phyloP scores from a whole-genome alignment of 805 yeast species.

The Pichia pseudocactophila region DNA sequence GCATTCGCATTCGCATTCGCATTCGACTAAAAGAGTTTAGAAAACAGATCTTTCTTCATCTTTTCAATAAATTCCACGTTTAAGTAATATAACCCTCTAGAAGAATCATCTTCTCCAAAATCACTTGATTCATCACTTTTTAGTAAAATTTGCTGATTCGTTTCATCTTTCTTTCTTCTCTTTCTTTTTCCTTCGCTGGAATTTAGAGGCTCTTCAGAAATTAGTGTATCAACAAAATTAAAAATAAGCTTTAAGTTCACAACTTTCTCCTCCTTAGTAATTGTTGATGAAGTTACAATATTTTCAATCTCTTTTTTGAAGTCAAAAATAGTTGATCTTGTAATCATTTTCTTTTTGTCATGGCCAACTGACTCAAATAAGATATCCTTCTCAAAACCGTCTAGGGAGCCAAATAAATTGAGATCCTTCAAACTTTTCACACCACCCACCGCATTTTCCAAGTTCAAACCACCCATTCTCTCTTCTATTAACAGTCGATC shows the following conservation, averaged over 20 bases:
- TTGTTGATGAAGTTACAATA: slow-evolving; percentile 33
- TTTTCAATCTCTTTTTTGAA: slow-evolving; percentile 42
- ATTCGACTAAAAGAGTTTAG: background rate
- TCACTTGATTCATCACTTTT: background rate
- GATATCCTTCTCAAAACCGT: slow-evolving; percentile 16
- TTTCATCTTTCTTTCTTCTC: background rate
- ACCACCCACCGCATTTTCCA: background rate
- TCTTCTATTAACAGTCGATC: slow-evolving; percentile 9
- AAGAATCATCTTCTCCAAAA: background rate
- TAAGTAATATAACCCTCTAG: slow-evolving; percentile 35
- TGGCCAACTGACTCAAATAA: slow-evolving; percentile 8
- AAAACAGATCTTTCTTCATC: slow-evolving; percentile 39
- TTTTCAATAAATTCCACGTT: slow-evolving; percentile 43
- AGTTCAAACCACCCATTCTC: background rate
- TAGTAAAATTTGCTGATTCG: slow-evolving; percentile 1
- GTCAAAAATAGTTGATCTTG: slow-evolving; percentile 42
- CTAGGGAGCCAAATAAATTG: slow-evolving; percentile 16
- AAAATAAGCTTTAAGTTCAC: slow-evolving; percentile 58
- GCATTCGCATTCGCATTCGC: too few relatives aligned
- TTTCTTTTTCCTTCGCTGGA: background rate
- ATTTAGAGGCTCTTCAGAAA: slow-evolving; percentile 3
- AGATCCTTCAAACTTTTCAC: slow-evolving; percentile 14
- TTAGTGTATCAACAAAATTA: slow-evolving; percentile 45
- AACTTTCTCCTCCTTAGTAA: slow-evolving; percentile 39
- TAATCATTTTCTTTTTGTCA: slow-evolving; percentile 12